Evolutionary conservation across 768 basidiomycete species (phyloP).

Genomic region (Lactifluus piperatus): DNA sequence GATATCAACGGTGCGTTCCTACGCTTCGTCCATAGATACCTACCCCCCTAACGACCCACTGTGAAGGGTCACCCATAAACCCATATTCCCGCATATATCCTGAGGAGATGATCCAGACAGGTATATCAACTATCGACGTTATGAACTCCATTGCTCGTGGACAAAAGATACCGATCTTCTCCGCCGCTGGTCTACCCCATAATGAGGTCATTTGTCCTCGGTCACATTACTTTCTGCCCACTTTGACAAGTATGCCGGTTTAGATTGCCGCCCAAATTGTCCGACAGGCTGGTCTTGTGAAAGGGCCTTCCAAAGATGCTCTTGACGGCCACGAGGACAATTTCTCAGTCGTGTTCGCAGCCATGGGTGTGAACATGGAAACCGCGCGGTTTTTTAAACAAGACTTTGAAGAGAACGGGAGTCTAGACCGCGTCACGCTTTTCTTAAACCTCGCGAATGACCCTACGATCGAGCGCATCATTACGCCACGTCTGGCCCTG

Average conservation of each 20-base stretch:
- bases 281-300: slow-evolving; percentile 96
- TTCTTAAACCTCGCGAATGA: slow-evolving; percentile 99
- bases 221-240: slow-evolving; percentile 10
- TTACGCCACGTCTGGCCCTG: slow-evolving; percentile 94
- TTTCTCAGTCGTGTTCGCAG: slow-evolving; percentile 98
- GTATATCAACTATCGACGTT: slow-evolving; percentile 95
- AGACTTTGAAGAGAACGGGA: slow-evolving; percentile 98
- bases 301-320: slow-evolving; percentile 92
- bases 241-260: neutral
- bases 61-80: slow-evolving; percentile 90
- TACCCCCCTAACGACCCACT: neutral
- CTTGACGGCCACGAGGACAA: slow-evolving; percentile 99
- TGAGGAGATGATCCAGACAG: slow-evolving; percentile 99
- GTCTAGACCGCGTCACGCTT: slow-evolving; percentile 92
- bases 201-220: slow-evolving; percentile 66
- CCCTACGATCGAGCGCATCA: slow-evolving; percentile 99
- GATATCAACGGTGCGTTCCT: slow-evolving; percentile 86
- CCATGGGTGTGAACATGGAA: slow-evolving; percentile 99
- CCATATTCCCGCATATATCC: slow-evolving; percentile 98
- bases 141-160: slow-evolving; percentile 99
- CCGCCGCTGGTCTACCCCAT: slow-evolving; percentile 96
- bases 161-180: slow-evolving; percentile 99
- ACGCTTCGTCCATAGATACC: slow-evolving; percentile 2
- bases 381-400: slow-evolving; percentile 99
- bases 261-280: slow-evolving; percentile 99